Evolutionary conservation across 2,329 filamentous ascomycete species (phyloP).

Genomic region (Acephala macrosclerotiorum): DNA sequence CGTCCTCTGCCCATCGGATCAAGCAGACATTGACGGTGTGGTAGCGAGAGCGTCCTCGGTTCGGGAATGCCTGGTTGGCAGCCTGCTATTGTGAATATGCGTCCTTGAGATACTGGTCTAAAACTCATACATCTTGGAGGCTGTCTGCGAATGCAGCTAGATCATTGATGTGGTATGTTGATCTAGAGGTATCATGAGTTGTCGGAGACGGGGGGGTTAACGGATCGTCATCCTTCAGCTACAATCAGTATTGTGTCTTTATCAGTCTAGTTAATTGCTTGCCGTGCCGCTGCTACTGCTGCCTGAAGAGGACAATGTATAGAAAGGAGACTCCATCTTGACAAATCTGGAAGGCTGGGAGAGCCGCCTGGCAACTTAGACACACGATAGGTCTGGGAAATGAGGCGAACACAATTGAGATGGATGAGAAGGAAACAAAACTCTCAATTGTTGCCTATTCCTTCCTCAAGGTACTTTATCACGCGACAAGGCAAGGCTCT

Average conservation of each 20-base stretch:
- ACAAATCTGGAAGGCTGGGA: not conserved
- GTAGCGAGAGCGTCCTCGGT: conserved; percentile 60
- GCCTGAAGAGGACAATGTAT: conserved; percentile 23
- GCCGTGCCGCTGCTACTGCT: conserved; percentile 21
- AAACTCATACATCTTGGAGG: conserved; percentile 26
- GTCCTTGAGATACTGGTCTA: not conserved
- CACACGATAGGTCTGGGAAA: not conserved
- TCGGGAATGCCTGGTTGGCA: conserved; percentile 48
- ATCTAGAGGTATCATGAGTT: conserved; percentile 27
- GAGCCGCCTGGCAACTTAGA: not conserved
- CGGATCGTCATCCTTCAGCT: conserved; percentile 20
- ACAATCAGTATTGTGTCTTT: not conserved
- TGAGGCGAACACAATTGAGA: not conserved
- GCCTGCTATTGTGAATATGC: conserved; percentile 18
- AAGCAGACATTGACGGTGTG: conserved; percentile 61
- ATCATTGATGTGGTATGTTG: conserved; percentile 28
- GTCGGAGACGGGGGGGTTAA: conserved; percentile 22
- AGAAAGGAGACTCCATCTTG: conserved; percentile 22
- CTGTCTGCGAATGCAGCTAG: conserved; percentile 26
- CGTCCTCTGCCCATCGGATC: conserved; percentile 64
- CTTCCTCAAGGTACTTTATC: not conserved
- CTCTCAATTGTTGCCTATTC: not conserved
- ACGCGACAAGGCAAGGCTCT: not conserved
- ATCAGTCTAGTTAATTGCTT: not conserved
- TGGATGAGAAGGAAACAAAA: not conserved